Conservation (phyloP, 2,329 filamentous ascomycete species). For the Neofusicoccum ribis region DNA sequence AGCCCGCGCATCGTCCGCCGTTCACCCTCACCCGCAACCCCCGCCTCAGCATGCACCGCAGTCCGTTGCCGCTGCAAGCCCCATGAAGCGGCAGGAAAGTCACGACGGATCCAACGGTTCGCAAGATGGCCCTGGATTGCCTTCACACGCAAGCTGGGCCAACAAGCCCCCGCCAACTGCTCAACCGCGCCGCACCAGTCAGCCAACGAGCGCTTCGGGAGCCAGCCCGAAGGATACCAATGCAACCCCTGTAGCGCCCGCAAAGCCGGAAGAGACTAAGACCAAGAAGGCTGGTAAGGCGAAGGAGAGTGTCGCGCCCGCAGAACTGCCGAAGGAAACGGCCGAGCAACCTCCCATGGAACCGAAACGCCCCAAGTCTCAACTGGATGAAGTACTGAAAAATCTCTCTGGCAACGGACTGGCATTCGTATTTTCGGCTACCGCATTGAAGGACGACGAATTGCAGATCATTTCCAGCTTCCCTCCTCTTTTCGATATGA, state of each 20-base stretch:
- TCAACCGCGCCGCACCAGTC: conserved; percentile 70
- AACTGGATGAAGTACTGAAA: conserved; percentile 41
- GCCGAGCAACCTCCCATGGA: conserved; percentile 8
- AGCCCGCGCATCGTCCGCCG: conserved; percentile 51
- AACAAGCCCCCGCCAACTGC: conserved; percentile 65
- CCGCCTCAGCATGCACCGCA: conserved; percentile 52
- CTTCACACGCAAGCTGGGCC: conserved; percentile 92
- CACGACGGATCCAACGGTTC: conserved; percentile 66
- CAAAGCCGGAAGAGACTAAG: conserved; percentile 28
- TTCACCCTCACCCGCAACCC: conserved; percentile 44
- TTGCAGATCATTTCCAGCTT: conserved; percentile 56
- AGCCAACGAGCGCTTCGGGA: conserved; percentile 76
- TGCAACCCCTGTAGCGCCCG: conserved; percentile 41
- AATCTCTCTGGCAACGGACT: conserved; percentile 47
- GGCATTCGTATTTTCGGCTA: conserved; percentile 55
- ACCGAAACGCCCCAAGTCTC: conserved; percentile 18
- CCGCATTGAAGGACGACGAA: conserved; percentile 47
- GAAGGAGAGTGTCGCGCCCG: conserved; percentile 27
- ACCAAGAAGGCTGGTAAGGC: conserved; percentile 32
- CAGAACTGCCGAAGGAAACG: conserved; percentile 25
- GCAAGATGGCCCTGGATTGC: conserved; percentile 86
- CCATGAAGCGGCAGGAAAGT: conserved; percentile 74
- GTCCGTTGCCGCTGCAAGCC: conserved; percentile 52
- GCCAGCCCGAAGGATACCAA: conserved; percentile 71
- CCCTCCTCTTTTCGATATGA: conserved; percentile 79